These are phyloP conservation scores for Diatrype stigma DNA, from an alignment of 2,329 filamentous ascomycete genomes.

Conservation along the genomic window DNA sequence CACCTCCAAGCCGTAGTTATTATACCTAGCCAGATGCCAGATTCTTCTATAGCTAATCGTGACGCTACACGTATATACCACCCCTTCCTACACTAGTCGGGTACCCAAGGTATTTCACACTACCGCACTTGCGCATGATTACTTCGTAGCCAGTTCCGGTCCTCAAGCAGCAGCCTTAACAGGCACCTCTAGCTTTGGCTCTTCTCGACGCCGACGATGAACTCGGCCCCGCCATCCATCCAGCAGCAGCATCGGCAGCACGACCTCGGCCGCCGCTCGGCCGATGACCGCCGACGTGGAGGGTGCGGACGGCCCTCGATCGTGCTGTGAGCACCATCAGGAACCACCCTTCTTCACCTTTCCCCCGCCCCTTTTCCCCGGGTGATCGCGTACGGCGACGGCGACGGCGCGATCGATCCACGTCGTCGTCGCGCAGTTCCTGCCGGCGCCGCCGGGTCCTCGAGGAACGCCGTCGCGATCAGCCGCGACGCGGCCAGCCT, in stretches of 20 bases:
- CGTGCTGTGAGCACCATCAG: no score
- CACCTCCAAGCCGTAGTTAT: no score
- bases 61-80: no score
- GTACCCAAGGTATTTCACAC: no score
- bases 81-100: no score
- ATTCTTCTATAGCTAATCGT: no score
- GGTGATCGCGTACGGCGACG: slow-evolving; percentile 21
- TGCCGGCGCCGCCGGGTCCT: slow-evolving; percentile 31
- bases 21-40: no score
- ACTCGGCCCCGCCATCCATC: slow-evolving; percentile 29
- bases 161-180: slow-evolving; percentile 22
- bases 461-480: slow-evolving; percentile 30
- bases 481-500: slow-evolving; percentile 30
- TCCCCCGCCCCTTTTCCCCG: slow-evolving; percentile 26
- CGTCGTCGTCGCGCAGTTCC: slow-evolving; percentile 29
- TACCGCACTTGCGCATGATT: no score
- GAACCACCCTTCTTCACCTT: no score
- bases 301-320: slow-evolving; percentile 27
- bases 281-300: slow-evolving; percentile 29
- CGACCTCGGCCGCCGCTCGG: slow-evolving; percentile 29
- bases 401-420: slow-evolving; percentile 28
- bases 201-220: slow-evolving; percentile 29
- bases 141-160: slow-evolving; percentile 29
- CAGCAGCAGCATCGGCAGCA: slow-evolving; percentile 27
- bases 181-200: no score